phyloP scores from a whole-genome alignment of 108 stramenopile species.

The Fistulifera pelliculosa region DNA sequence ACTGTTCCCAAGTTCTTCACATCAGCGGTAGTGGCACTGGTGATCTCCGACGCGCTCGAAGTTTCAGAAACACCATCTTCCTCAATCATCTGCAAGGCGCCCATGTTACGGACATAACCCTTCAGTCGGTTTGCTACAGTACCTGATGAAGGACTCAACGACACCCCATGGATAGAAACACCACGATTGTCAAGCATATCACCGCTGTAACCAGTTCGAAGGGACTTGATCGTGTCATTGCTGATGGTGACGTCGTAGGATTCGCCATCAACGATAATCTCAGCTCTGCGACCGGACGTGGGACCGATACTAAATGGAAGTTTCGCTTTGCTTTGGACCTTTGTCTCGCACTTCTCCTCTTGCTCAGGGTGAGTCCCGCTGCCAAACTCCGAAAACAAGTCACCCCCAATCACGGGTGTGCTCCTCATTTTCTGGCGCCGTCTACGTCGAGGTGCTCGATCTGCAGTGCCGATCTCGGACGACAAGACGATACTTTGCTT shows the following conservation, averaged over 20 bases:
- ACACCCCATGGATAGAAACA: no score
- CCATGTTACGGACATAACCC: no score
- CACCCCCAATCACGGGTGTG: conserved; percentile 93
- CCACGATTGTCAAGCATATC: conserved; percentile 6
- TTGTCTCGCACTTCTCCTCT: background rate
- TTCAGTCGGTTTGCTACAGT: no score
- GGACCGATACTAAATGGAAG: background rate
- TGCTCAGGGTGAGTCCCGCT: background rate
- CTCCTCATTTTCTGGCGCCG: conserved; percentile 79
- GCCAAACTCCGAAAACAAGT: conserved; percentile 82
- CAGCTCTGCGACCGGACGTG: conserved; percentile 20
- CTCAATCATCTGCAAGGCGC: no score
- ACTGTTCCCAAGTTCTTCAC: no score
- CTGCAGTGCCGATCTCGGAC: background rate
- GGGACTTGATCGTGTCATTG: conserved; percentile 34
- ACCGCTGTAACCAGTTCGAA: conserved; percentile 12
- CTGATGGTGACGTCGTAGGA: conserved; percentile 49
- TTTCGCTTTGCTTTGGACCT: background rate
- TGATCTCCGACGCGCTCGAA: no score
- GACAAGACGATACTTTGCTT: background rate
- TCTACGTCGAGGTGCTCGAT: background rate
- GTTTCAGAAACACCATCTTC: no score
- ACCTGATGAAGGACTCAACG: no score
- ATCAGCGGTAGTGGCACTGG: no score
- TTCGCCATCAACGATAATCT: conserved; percentile 56